phyloP scores from a whole-genome alignment of 139 green algal genomes.

The Closterium sp. region DNA sequence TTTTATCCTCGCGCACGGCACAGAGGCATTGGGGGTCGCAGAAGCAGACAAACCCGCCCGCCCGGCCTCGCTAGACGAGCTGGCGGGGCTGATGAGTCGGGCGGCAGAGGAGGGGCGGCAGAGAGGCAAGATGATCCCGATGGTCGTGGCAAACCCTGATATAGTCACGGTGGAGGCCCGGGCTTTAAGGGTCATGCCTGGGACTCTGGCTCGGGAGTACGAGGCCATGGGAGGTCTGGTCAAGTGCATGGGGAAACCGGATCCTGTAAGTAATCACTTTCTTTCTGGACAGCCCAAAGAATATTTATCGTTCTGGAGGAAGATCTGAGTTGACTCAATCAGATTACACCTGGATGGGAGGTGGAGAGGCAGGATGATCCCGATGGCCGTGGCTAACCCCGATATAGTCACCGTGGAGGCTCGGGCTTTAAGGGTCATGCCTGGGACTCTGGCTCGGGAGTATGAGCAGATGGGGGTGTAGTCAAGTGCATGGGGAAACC shows the following conservation, averaged over 20 bases:
- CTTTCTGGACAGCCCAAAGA: no score
- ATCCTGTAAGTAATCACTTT: conserved; percentile 23
- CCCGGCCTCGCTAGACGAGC: conserved; percentile 19
- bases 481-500: conserved; percentile 51
- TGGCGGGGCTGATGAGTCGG: conserved; percentile 14
- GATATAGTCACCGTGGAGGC: no score
- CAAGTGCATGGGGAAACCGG: conserved; percentile 48
- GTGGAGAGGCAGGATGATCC: no score
- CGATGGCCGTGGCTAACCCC: no score
- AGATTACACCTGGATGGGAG: not conserved
- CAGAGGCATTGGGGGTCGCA: conserved; percentile 60
- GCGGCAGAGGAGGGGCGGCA: not conserved
- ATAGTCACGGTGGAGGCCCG: conserved; percentile 41
- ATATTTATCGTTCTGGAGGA: no score
- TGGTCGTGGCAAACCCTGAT: conserved; percentile 84
- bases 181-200: conserved; percentile 43
- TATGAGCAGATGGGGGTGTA: conserved; percentile 45
- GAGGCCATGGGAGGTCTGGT: conserved; percentile 39
- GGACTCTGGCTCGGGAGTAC: conserved; percentile 37
- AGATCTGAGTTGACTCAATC: not conserved
- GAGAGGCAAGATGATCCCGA: conserved; percentile 42
- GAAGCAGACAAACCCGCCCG: not conserved
- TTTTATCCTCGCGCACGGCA: conserved; percentile 90
- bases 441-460: conserved; percentile 31
- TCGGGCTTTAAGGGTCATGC: conserved; percentile 38